Conservation (phyloP, 495 filamentous ascomycete genomes). For the Lasiosphaeria hispida region DNA sequence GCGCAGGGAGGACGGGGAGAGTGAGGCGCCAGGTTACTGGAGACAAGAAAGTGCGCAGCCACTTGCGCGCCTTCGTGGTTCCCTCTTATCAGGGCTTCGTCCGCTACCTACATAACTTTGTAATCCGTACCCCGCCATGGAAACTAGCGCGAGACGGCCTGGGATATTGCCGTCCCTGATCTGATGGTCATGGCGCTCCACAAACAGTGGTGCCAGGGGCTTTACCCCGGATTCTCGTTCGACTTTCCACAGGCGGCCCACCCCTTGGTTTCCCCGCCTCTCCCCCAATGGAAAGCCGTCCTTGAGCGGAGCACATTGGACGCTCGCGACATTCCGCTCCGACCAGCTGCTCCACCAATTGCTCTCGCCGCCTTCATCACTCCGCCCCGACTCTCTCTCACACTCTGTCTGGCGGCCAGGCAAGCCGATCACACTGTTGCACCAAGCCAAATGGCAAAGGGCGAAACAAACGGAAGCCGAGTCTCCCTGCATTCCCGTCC, state of each 20-base stretch:
- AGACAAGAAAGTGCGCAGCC: no score
- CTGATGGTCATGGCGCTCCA: constrained; percentile 5
- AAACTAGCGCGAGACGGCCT: neutral
- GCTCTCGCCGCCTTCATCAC: no score
- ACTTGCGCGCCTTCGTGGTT: neutral
- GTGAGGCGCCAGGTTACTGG: neutral
- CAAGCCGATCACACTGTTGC: neutral
- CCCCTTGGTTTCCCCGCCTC: neutral
- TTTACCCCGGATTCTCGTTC: constrained; percentile 31
- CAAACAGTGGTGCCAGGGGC: constrained; percentile 14
- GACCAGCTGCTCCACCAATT: no score
- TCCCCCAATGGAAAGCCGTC: neutral
- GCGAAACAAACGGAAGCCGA: constrained; percentile 4
- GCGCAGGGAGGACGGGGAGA: neutral
- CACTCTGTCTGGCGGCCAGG: no score
- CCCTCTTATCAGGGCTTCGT: neutral
- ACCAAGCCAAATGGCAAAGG: neutral
- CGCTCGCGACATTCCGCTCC: no score
- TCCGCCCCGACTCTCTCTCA: no score
- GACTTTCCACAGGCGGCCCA: neutral
- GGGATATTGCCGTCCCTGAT: constrained; percentile 10
- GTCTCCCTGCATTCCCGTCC: neutral
- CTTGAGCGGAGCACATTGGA: no score
- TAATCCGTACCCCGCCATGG: constrained; percentile 18
- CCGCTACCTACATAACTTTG: no score